Evolutionary conservation across 768 basidiomycete species (phyloP).

Genomic region (Termitomyces sp.): DNA sequence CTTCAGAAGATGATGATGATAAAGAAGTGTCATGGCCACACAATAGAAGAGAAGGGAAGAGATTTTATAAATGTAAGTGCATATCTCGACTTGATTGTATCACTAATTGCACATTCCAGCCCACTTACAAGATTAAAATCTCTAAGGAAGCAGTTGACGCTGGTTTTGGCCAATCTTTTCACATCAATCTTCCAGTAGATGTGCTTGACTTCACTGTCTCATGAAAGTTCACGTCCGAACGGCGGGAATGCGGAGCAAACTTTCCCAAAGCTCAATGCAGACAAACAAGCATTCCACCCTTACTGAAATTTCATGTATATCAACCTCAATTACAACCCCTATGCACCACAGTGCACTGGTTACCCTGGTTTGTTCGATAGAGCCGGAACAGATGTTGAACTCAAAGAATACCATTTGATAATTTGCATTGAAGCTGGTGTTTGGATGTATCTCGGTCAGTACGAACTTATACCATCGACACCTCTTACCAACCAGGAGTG

Average conservation of each 20-base stretch:
- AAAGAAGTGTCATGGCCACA: no score
- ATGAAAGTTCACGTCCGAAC: constrained; percentile 19
- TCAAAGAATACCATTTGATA: not conserved
- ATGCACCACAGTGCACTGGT: constrained; percentile 31
- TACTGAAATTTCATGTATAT: constrained; percentile 29
- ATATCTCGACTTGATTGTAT: no score
- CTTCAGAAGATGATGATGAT: no score
- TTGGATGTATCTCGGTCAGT: constrained; percentile 13
- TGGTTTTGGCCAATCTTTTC: no score
- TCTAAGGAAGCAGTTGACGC: no score
- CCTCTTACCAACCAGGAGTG: constrained; percentile 8
- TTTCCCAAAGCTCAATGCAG: constrained; percentile 17
- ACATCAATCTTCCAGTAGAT: no score
- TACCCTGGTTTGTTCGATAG: constrained; percentile 29
- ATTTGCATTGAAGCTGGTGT: not conserved
- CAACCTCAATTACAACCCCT: constrained; percentile 27
- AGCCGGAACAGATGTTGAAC: not conserved
- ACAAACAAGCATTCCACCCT: constrained; percentile 23
- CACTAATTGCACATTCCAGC: no score
- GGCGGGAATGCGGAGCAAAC: constrained; percentile 30
- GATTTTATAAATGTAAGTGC: no score
- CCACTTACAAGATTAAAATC: no score
- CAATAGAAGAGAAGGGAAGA: no score
- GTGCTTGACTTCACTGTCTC: not conserved
- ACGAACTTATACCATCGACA: not conserved